These are phyloP conservation scores for Citrus cavaleriei DNA, from an alignment of 345 rosid genomes.

Conservation along the genomic window DNA sequence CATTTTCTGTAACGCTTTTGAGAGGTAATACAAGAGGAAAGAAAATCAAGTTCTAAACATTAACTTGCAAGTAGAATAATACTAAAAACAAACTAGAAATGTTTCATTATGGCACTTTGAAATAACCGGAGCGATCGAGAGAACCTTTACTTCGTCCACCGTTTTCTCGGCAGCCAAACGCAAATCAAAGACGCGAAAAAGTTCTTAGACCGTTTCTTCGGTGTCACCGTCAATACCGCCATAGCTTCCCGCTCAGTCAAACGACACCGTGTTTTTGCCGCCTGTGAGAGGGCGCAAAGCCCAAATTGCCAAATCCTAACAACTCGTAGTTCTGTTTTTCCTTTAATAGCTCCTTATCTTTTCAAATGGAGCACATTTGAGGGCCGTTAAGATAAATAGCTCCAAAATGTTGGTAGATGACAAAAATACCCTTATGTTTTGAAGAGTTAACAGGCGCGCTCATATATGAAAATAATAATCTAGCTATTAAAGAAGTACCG, in stretches of 20 bases:
- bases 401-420: neutral
- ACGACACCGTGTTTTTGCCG: neutral
- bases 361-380: too few species aligned
- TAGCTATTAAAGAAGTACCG: neutral
- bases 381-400: too few species aligned
- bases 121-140: neutral
- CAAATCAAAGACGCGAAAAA: neutral
- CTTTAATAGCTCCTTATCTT: too few species aligned
- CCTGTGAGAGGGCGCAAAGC: neutral
- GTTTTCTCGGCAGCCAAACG: slow-evolving; percentile 10
- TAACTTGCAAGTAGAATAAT: neutral
- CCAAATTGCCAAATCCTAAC: neutral
- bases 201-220: neutral
- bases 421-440: neutral
- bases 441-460: neutral
- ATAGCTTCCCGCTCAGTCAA: neutral
- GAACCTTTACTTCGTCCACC: neutral
- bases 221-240: neutral
- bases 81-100: neutral
- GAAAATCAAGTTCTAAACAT: neutral
- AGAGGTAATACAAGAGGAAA: neutral
- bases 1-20: neutral
- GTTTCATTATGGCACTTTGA: neutral
- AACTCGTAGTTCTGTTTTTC: too few species aligned
- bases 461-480: neutral